These are phyloP conservation scores for Escovopsis sp. DNA, from an alignment of 2,329 filamentous ascomycete species.

Conservation along the genomic window DNA sequence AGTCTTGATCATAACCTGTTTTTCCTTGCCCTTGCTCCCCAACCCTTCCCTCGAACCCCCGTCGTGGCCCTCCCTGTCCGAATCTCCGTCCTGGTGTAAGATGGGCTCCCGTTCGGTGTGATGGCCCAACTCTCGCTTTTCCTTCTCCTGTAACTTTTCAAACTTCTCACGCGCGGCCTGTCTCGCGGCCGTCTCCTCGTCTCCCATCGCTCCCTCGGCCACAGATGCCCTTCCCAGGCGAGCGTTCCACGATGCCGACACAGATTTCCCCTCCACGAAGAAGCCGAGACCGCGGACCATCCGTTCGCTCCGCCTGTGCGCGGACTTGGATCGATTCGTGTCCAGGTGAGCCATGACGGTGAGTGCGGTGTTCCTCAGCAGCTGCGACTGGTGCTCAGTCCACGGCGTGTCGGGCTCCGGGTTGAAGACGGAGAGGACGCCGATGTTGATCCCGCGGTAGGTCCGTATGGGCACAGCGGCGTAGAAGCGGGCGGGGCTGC, in stretches of 20 bases:
- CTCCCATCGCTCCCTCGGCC: not conserved
- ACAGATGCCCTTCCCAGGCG: constrained; percentile 2
- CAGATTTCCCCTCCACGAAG: constrained; percentile 13
- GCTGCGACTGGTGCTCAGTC: constrained; percentile 10
- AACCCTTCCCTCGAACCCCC: too few species aligned
- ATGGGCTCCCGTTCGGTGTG: not conserved
- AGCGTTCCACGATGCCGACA: constrained; percentile 2
- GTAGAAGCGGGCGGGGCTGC: constrained; percentile 18
- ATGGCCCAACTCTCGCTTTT: not conserved
- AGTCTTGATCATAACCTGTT: not conserved
- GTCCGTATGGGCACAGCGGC: constrained; percentile 27
- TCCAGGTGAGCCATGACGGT: constrained; percentile 20
- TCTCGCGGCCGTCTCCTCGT: not conserved
- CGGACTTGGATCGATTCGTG: constrained; percentile 9
- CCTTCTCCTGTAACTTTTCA: not conserved
- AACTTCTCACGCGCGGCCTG: not conserved
- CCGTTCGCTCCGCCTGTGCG: constrained; percentile 14
- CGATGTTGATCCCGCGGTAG: constrained; percentile 26
- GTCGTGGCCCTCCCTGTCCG: not conserved
- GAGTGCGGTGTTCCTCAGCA: constrained; percentile 9
- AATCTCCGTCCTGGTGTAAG: not conserved
- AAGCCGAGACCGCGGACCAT: constrained; percentile 20
- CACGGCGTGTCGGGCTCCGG: constrained; percentile 6
- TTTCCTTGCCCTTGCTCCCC: not conserved
- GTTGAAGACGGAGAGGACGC: constrained; percentile 17